Evolutionary conservation across 352 stramenopile species (phyloP).

Genomic region (Phytophthora multivora): DNA sequence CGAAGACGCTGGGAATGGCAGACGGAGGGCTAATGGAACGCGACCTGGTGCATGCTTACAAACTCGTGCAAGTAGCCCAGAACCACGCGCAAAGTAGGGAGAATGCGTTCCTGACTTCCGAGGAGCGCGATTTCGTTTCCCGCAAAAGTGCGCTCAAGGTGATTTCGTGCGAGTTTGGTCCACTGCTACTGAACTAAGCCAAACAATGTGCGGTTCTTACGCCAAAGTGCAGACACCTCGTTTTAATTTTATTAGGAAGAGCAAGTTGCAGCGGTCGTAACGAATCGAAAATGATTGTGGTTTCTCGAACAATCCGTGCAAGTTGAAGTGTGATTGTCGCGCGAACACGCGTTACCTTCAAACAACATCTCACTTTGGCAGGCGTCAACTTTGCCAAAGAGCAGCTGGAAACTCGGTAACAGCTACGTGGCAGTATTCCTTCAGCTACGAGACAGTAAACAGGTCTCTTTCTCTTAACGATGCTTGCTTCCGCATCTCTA

Average conservation of each 20-base stretch:
- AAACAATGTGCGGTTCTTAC: too few species aligned
- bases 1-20: conserved; percentile 36
- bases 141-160: conserved; percentile 52
- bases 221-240: neutral
- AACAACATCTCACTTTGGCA: conserved; percentile 2
- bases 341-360: conserved; percentile 15
- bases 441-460: neutral
- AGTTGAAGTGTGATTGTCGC: conserved; percentile 29
- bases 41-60: conserved; percentile 56
- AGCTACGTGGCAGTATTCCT: conserved; percentile 22
- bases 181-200: conserved; percentile 12
- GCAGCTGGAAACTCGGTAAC: neutral
- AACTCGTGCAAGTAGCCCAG: conserved; percentile 59
- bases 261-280: neutral
- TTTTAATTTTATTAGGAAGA: neutral
- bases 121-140: conserved; percentile 52
- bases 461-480: neutral
- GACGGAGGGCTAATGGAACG: conserved; percentile 39
- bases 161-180: conserved; percentile 39
- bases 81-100: conserved; percentile 31
- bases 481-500: conserved; percentile 9
- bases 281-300: neutral
- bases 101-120: conserved; percentile 36
- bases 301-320: conserved; percentile 27
- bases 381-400: neutral